Conservation (phyloP, 1,139 yeast genomes). For the Yamadazyma aaseri region DNA sequence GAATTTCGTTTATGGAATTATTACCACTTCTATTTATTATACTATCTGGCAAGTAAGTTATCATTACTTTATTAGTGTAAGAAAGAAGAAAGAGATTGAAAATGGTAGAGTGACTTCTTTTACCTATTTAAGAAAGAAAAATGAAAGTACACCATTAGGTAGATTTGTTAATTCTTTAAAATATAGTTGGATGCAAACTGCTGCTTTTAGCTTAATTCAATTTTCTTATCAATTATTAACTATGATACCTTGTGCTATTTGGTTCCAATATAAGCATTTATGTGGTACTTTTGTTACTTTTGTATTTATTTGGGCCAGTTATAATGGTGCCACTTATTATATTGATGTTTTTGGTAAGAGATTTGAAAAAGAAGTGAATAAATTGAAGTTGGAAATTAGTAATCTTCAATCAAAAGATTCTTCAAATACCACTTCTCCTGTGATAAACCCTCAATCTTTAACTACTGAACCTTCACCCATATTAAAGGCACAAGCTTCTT, state of each 20-base stretch:
- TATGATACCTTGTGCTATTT: slow-evolving; percentile 85
- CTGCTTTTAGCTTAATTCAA: slow-evolving; percentile 84
- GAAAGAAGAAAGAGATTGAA: slow-evolving; percentile 74
- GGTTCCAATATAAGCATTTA: slow-evolving; percentile 69
- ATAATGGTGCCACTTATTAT: slow-evolving; percentile 94
- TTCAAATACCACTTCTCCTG: slow-evolving; percentile 28
- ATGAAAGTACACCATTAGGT: slow-evolving; percentile 67
- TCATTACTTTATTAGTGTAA: slow-evolving; percentile 88
- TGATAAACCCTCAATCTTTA: slow-evolving; percentile 14
- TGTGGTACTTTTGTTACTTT: slow-evolving; percentile 68
- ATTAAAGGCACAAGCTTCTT: background rate
- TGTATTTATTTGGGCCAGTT: slow-evolving; percentile 77
- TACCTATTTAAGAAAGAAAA: slow-evolving; percentile 73
- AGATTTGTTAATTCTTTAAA: slow-evolving; percentile 79
- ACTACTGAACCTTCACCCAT: background rate
- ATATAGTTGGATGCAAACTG: slow-evolving; percentile 74
- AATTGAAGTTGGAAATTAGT: slow-evolving; percentile 66
- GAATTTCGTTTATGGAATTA: slow-evolving; percentile 69
- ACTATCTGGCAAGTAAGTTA: slow-evolving; percentile 89
- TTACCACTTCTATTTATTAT: slow-evolving; percentile 82
- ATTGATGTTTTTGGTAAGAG: slow-evolving; percentile 87
- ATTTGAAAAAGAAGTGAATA: slow-evolving; percentile 77
- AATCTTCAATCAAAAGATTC: slow-evolving; percentile 57
- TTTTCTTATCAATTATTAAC: slow-evolving; percentile 85
- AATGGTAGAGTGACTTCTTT: slow-evolving; percentile 88